Base-by-base conservation (phyloP, 1,284 basidiomycete species). In the Apiotrichum mycotoxinovorans region DNA sequence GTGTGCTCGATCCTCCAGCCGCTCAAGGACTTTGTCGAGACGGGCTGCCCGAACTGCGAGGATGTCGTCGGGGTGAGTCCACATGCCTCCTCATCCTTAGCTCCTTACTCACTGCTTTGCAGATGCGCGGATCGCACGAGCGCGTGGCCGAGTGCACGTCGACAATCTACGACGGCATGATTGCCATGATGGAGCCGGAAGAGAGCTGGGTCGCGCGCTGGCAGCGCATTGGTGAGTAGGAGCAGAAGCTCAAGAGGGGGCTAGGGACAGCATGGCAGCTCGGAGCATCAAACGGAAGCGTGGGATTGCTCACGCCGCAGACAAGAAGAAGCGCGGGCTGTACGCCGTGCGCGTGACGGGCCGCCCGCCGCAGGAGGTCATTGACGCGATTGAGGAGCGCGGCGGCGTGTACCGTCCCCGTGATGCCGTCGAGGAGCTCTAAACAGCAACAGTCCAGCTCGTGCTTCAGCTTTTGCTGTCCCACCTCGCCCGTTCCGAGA, bases 21-120 rank as follows among this genome's bases (percentile, higher is more conserved):
- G 0, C 85, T 90, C 0, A 80, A 82, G 54, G 95, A 98, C 66
- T 98, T 98, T 73, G 80, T 87, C 52, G 85, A 84, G 63, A 80
- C 82, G 44, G 95, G 95, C 3, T 98, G 95, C 73, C 95, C 95
- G 38, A 98, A 98, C 73, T 98, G 95, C 76, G 95, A 98, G 69
- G 89, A 95, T 67, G 83, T 95, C 65, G 84, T 98, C 74, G 88
- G 94, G 80, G 95, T 93, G 57, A 45, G 81, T 72, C 20, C 46
- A 18, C 46, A n/a, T 34, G n/a, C 17, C 23, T 18, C 17, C 27
- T 27, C 18, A 10, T 15, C n/a, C 30, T 23, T 27, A 51, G 41
- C 23, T 8, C 51, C 44, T 30, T 18, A 12, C 5, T 20, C 22
- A 10, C n/a, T 26, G 2, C 34, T 17, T 3, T 12, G 18, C 67